Evolutionary conservation across 768 basidiomycete genomes (phyloP).

Genomic region (Megacollybia marginata): DNA sequence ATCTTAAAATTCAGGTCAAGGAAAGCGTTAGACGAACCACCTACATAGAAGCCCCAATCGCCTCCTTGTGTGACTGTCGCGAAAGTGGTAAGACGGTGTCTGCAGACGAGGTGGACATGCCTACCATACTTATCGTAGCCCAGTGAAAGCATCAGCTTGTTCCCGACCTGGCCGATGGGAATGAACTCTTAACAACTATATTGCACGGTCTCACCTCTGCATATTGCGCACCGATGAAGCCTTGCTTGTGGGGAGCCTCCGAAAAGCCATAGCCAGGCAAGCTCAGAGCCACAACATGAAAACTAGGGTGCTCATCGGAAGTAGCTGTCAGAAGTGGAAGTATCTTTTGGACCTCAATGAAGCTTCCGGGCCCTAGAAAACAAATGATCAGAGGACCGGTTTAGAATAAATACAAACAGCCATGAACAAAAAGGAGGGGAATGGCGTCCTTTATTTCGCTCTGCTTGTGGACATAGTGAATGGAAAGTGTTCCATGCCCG

Average conservation of each 20-base stretch:
- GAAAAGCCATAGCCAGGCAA: constrained; percentile 42
- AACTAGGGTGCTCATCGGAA: constrained; percentile 27
- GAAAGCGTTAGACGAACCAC: not conserved
- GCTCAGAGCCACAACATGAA: constrained; percentile 41
- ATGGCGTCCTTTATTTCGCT: constrained; percentile 14
- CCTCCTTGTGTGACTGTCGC: constrained; percentile 24
- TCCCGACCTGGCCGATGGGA: constrained; percentile 15
- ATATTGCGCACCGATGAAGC: constrained; percentile 28
- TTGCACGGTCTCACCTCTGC: constrained; percentile 24
- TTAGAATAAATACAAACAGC: constrained; percentile 17
- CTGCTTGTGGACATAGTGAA: constrained; percentile 28
- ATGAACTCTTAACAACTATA: not conserved
- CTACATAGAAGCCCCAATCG: constrained; percentile 22
- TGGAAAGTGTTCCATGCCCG: constrained; percentile 20
- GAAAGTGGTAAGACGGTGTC: not conserved
- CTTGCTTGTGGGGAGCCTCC: constrained; percentile 31
- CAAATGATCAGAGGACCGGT: not conserved
- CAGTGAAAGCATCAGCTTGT: constrained; percentile 28
- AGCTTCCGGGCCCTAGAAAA: constrained; percentile 36
- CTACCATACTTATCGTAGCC: constrained; percentile 29
- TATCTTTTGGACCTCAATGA: constrained; percentile 33
- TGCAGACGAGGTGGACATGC: not conserved
- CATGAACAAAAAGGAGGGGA: constrained; percentile 20
- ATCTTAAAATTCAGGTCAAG: constrained; percentile 11
- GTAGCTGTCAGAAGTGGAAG: constrained; percentile 30